Conservation (phyloP, 441 rosid species). For the Euphorbia corollata region DNA sequence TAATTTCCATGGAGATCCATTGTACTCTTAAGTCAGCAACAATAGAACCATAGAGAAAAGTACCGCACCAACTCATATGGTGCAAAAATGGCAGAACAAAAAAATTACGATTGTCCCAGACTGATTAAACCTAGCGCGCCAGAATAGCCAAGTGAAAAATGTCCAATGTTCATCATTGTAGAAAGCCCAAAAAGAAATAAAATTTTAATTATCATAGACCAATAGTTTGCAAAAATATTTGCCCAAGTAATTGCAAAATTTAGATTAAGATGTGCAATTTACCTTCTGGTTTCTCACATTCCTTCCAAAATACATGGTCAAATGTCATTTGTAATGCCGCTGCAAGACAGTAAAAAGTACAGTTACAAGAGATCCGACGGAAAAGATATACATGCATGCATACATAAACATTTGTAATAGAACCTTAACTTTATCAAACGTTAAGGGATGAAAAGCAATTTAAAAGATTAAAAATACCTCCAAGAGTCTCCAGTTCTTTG, state of each 20-base stretch:
- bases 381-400: background rate
- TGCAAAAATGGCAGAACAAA: background rate
- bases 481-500: slow-evolving; percentile 71
- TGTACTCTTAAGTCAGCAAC: background rate
- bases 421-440: background rate
- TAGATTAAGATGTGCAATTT: slow-evolving; percentile 5
- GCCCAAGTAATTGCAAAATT: background rate
- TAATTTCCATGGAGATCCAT: no score
- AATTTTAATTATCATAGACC: background rate
- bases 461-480: slow-evolving; percentile 47
- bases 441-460: background rate
- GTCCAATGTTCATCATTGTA: background rate
- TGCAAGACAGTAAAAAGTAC: slow-evolving; percentile 30
- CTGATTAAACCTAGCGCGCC: background rate
- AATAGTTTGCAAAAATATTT: slow-evolving; percentile 5
- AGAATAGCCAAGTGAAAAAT: background rate
- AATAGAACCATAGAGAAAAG: background rate
- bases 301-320: slow-evolving; percentile 42
- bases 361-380: slow-evolving; percentile 17
- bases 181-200: background rate
- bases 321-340: slow-evolving; percentile 67
- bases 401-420: background rate
- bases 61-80: slow-evolving; percentile 3
- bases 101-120: background rate
- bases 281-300: slow-evolving; percentile 61